Percentiles rank a stretch among this genome's conserved stretches.
phyloP scores from a whole-genome alignment of 2,329 filamentous ascomycete genomes.

The Neurospora crassa region DNA sequence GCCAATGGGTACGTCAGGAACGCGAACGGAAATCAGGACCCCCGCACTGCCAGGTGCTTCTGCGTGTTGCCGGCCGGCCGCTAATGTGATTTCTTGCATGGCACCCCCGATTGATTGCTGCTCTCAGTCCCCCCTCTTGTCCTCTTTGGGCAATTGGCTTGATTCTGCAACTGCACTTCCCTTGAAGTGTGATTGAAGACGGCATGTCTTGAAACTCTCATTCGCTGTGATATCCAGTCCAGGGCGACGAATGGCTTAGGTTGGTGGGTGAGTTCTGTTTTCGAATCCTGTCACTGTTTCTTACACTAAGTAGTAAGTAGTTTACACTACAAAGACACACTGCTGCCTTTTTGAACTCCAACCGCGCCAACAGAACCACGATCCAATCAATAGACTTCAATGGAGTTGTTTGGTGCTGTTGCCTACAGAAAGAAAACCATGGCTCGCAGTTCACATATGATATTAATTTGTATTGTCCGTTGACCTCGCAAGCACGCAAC shows the following conservation, averaged over 20 bases:
- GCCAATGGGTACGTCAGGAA: background rate
- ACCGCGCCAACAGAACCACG: background rate
- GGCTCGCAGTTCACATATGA: no score
- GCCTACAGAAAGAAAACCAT: background rate
- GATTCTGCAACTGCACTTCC: background rate
- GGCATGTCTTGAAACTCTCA: background rate
- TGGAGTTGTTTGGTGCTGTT: background rate
- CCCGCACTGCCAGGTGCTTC: background rate
- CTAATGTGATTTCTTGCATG: background rate
- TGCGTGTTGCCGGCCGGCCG: background rate
- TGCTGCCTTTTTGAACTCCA: background rate
- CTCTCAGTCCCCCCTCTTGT: background rate
- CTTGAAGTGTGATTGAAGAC: background rate
- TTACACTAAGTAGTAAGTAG: background rate
- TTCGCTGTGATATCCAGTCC: background rate
- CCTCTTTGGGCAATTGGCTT: background rate
- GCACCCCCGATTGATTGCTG: background rate
- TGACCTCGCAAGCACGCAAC: constrained; percentile 4
- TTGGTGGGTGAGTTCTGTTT: background rate
- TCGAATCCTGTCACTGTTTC: no score
- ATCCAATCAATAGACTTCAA: background rate
- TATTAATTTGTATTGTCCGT: background rate
- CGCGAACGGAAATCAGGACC: background rate
- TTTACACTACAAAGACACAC: background rate
- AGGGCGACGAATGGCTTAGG: background rate